These are phyloP conservation scores for Hibiscus mutabilis DNA, from an alignment of 345 rosid species.

Conservation along the genomic window DNA sequence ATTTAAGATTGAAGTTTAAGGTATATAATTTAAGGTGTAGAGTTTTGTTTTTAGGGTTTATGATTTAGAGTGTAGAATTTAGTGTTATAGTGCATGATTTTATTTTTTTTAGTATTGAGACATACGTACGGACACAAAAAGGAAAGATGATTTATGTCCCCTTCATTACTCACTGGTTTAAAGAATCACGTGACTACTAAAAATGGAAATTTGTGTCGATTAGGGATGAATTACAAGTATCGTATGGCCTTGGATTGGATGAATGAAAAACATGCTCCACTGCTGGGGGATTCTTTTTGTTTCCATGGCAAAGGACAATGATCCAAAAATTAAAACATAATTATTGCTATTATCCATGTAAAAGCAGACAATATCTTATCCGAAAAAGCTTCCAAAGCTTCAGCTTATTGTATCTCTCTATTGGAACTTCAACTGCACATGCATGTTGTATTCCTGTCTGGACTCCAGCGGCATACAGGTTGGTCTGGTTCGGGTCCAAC, in stretches of 20 bases:
- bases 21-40: too few species aligned
- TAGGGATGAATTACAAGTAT: background rate
- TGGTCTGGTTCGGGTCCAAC: background rate
- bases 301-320: background rate
- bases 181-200: too few species aligned
- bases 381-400: background rate
- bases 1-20: too few species aligned
- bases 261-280: background rate
- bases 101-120: too few species aligned
- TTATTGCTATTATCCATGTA: background rate
- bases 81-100: too few species aligned
- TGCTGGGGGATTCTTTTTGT: background rate
- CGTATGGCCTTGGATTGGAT: background rate
- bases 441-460: too few species aligned
- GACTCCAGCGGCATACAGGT: background rate
- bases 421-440: too few species aligned
- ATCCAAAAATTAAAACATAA: background rate
- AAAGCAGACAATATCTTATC: background rate
- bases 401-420: background rate
- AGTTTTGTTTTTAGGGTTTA: too few species aligned
- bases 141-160: too few species aligned
- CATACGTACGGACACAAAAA: too few species aligned
- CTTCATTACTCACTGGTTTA: too few species aligned
- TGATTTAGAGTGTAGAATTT: too few species aligned
- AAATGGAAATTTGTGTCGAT: background rate